These are phyloP conservation scores for Blastomyces percursus DNA, from an alignment of 2,329 filamentous ascomycete species.

Conservation along the genomic window DNA sequence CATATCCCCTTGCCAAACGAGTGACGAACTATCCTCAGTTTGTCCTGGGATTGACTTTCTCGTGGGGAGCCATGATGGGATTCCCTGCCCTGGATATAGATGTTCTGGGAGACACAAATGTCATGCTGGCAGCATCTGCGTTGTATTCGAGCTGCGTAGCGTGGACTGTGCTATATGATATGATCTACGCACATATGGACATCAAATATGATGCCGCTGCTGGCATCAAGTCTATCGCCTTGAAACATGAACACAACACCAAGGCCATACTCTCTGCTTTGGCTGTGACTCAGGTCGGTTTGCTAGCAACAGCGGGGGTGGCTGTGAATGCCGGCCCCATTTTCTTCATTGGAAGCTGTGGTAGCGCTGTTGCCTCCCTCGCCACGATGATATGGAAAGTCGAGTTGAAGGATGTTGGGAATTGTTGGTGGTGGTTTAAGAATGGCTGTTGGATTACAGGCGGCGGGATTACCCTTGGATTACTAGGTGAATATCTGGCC, in stretches of 20 bases:
- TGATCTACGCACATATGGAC: slow-evolving; percentile 44
- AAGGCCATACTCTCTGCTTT: slow-evolving; percentile 35
- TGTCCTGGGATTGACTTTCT: slow-evolving; percentile 42
- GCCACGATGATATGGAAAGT: slow-evolving; percentile 51
- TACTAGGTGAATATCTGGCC: slow-evolving; percentile 44
- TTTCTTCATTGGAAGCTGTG: slow-evolving; percentile 49
- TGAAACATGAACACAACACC: slow-evolving; percentile 38
- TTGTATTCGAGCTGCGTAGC: slow-evolving; percentile 39
- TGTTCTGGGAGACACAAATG: slow-evolving; percentile 29
- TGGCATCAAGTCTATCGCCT: slow-evolving; percentile 42
- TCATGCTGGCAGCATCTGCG: slow-evolving; percentile 29
- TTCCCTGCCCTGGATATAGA: slow-evolving; percentile 38
- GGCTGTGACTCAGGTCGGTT: slow-evolving; percentile 31
- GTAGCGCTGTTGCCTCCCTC: slow-evolving; percentile 44
- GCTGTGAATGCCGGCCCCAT: slow-evolving; percentile 46
- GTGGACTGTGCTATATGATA: slow-evolving; percentile 42
- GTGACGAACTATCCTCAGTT: slow-evolving; percentile 44
- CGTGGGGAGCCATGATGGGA: slow-evolving; percentile 41
- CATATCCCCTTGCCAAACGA: slow-evolving; percentile 44
- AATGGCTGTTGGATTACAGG: slow-evolving; percentile 53
- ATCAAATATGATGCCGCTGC: slow-evolving; percentile 40
- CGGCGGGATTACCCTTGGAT: slow-evolving; percentile 46
- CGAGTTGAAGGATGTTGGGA: slow-evolving; percentile 44
- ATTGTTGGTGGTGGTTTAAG: slow-evolving; percentile 56
- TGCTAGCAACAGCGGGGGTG: slow-evolving; percentile 35